Evolutionary conservation across 352 stramenopile genomes (phyloP).

Genomic region (Phytopythium delawarense): DNA sequence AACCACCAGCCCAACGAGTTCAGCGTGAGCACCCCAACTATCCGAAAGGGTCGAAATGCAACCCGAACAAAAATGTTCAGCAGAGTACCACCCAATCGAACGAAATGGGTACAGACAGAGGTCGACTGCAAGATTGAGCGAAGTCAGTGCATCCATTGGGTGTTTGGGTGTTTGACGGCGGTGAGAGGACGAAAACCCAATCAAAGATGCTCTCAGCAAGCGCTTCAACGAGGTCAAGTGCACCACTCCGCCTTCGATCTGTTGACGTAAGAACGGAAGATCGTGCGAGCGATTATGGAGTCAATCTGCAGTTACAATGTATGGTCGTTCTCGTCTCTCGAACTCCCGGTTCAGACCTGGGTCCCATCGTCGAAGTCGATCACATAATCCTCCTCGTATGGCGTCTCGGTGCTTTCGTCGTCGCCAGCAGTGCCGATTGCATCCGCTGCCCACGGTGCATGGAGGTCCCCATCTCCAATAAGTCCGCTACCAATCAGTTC

Average conservation of each 20-base stretch:
- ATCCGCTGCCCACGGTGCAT: background rate
- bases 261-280: no score
- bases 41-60: background rate
- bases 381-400: slow-evolving; percentile 40
- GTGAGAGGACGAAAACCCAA: no score
- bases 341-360: background rate
- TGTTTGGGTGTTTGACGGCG: no score
- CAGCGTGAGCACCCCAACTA: background rate
- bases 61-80: background rate
- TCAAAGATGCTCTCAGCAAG: no score
- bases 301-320: background rate
- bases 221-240: no score
- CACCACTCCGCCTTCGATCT: no score
- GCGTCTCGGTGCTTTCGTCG: background rate
- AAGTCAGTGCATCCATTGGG: no score
- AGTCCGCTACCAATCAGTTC: background rate
- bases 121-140: no score
- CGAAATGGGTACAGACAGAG: no score
- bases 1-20: background rate
- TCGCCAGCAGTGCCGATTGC: background rate
- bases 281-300: no score
- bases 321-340: background rate
- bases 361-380: slow-evolving; percentile 27
- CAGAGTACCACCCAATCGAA: background rate
- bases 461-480: background rate